A percentile compares a stretch with the other conserved stretches of the same genome.
Evolutionary conservation across 768 basidiomycete species (phyloP).

Genomic region (Suillus ampliporus): DNA sequence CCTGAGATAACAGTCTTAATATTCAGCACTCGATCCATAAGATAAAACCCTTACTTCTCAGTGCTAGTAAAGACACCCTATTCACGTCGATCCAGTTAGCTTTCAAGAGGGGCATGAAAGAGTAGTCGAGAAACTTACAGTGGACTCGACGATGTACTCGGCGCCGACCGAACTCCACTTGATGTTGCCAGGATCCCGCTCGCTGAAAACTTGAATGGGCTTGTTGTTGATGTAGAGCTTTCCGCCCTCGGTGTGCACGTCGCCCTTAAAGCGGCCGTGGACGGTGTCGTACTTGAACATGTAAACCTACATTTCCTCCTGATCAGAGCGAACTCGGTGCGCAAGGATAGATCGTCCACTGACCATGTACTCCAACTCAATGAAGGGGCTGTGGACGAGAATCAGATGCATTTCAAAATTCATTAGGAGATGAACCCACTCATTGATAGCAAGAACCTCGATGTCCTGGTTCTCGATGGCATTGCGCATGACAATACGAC

Average conservation of each 20-base stretch:
- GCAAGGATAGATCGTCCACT: constrained; percentile 20
- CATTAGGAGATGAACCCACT: constrained; percentile 56
- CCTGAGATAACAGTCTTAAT: constrained; percentile 42
- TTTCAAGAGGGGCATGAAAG: not conserved
- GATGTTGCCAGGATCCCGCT: constrained; percentile 88
- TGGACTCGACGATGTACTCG: constrained; percentile 95
- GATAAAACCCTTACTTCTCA: constrained; percentile 65
- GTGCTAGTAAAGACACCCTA: constrained; percentile 97
- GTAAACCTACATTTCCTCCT: constrained; percentile 67
- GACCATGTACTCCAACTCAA: constrained; percentile 96
- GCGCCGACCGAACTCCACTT: constrained; percentile 83
- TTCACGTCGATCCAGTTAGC: constrained; percentile 19
- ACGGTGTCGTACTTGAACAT: constrained; percentile 99
- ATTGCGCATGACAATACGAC: constrained; percentile 97
- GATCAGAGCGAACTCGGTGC: constrained; percentile 11
- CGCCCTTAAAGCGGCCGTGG: constrained; percentile 91
- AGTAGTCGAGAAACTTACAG: constrained; percentile 53
- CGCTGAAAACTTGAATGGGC: constrained; percentile 75
- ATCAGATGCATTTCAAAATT: constrained; percentile 11
- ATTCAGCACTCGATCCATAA: constrained; percentile 13
- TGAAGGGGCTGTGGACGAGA: constrained; percentile 78
- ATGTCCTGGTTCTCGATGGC: constrained; percentile 77
- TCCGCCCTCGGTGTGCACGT: constrained; percentile 80
- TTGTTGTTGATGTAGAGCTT: constrained; percentile 89
- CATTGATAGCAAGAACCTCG: constrained; percentile 93